Percentiles rank a stretch among this genome's conserved stretches.
Conservation (phyloP, 2,329 filamentous ascomycete species). For the Hypoxylon sp. region DNA sequence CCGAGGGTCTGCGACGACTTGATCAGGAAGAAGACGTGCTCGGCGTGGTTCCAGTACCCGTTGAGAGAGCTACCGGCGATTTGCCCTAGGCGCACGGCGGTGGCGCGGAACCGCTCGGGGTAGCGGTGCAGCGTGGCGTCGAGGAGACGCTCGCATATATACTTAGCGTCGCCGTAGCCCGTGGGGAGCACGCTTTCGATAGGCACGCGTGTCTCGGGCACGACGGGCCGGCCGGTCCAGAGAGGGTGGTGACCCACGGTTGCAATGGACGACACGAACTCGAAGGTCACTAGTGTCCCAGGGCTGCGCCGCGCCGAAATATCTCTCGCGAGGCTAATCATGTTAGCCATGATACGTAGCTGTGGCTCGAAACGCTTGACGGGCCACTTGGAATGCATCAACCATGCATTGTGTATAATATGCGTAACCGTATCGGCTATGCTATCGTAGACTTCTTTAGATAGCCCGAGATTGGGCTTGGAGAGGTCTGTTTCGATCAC, state of each 20-base stretch:
- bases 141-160: conserved; percentile 65
- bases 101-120: conserved; percentile 59
- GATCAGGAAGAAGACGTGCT: conserved; percentile 65
- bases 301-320: conserved; percentile 38
- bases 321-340: conserved; percentile 62
- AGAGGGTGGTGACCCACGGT: conserved; percentile 54
- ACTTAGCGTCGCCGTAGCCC: conserved; percentile 68
- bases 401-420: conserved; percentile 67
- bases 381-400: conserved; percentile 61
- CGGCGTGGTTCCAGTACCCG: conserved; percentile 69
- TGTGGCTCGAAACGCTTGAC: conserved; percentile 60
- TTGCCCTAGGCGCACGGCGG: conserved; percentile 64
- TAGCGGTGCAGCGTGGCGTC: conserved; percentile 61
- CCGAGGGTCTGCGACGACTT: conserved; percentile 64
- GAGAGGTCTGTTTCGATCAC: conserved; percentile 60
- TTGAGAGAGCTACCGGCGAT: conserved; percentile 64
- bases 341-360: conserved; percentile 61
- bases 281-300: conserved; percentile 52
- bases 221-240: conserved; percentile 42
- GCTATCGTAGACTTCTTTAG: conserved; percentile 54
- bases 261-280: conserved; percentile 60
- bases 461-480: conserved; percentile 61
- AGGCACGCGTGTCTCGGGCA: conserved; percentile 60
- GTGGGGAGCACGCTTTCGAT: conserved; percentile 60
- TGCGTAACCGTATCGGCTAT: conserved; percentile 61